A percentile compares a stretch with the other conserved stretches of the same genome.
phyloP scores from a whole-genome alignment of 345 rosid species.

The Rubroshorea leprosula region DNA sequence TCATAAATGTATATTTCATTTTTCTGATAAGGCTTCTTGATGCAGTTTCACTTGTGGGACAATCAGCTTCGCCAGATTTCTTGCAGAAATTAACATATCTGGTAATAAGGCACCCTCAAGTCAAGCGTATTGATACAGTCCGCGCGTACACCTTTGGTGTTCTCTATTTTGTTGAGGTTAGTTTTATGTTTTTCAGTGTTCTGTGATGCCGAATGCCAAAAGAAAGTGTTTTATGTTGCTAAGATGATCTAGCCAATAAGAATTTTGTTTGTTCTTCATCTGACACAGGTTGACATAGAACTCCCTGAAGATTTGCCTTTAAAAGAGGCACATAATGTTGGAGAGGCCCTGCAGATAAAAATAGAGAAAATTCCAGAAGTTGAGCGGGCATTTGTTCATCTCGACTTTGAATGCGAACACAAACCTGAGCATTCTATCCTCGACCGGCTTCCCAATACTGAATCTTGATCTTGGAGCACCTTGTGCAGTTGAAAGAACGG shows the following conservation, averaged over 20 bases:
- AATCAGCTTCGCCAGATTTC: slow-evolving; percentile 83
- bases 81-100: slow-evolving; percentile 75
- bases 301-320: slow-evolving; percentile 77
- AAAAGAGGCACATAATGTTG: slow-evolving; percentile 72
- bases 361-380: slow-evolving; percentile 80
- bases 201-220: too few relatives aligned
- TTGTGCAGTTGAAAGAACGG: not conserved
- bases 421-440: slow-evolving; percentile 83
- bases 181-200: slow-evolving; percentile 13
- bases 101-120: slow-evolving; percentile 58
- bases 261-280: not conserved
- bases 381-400: slow-evolving; percentile 89
- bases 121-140: slow-evolving; percentile 82
- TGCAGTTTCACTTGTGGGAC: slow-evolving; percentile 83
- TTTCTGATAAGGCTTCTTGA: not conserved
- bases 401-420: slow-evolving; percentile 82
- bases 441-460: slow-evolving; percentile 52
- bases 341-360: slow-evolving; percentile 75
- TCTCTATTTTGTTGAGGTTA: slow-evolving; percentile 89
- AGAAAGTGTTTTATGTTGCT: not conserved
- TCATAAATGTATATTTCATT: not conserved
- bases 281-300: slow-evolving; percentile 69
- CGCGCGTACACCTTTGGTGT: slow-evolving; percentile 93
- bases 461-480: not conserved
- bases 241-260: not conserved